A percentile compares a stretch with the other conserved stretches of the same genome.
phyloP scores from a whole-genome alignment of 768 basidiomycete species.

The Tylopilus subfusipes region DNA sequence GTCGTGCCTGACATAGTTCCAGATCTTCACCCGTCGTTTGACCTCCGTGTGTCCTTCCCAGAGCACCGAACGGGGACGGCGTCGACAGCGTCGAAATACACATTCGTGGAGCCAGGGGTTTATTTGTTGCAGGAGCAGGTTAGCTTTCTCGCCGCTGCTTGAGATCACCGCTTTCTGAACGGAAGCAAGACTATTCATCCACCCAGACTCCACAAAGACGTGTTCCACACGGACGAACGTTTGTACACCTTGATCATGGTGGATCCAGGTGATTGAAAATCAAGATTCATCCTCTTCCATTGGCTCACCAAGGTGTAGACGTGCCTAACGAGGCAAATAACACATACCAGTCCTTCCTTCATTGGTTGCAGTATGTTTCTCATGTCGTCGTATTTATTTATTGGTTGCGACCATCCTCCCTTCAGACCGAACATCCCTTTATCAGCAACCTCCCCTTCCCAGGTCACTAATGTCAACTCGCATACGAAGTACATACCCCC shows the following conservation, averaged over 20 bases:
- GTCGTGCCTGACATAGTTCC: slow-evolving; percentile 87
- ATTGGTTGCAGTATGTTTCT: slow-evolving; percentile 75
- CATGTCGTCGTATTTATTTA: background rate
- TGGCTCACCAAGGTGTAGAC: slow-evolving; percentile 45
- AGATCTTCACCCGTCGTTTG: slow-evolving; percentile 64
- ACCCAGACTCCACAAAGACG: slow-evolving; percentile 66
- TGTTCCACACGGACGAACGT: slow-evolving; percentile 77
- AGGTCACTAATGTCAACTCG: slow-evolving; percentile 41
- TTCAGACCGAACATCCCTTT: slow-evolving; percentile 79
- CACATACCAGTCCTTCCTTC: slow-evolving; percentile 70
- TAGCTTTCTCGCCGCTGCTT: slow-evolving; percentile 11
- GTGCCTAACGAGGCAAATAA: slow-evolving; percentile 69
- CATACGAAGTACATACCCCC: slow-evolving; percentile 85
- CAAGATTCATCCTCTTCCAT: background rate
- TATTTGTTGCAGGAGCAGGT: slow-evolving; percentile 71
- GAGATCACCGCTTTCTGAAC: slow-evolving; percentile 1
- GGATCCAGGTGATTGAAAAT: slow-evolving; percentile 66
- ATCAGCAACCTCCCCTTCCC: slow-evolving; percentile 47
- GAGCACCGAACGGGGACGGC: slow-evolving; percentile 20
- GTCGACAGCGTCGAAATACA: slow-evolving; percentile 25
- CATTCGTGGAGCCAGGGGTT: slow-evolving; percentile 64
- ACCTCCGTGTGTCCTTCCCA: slow-evolving; percentile 66
- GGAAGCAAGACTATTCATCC: slow-evolving; percentile 53
- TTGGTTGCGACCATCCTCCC: background rate
- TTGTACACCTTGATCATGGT: slow-evolving; percentile 87